Evolutionary conservation across 75 land plant genomes (phyloP), one percentile per base, ranked within the genome.

Genomic region (Sequoiadendron giganteum): DNA sequence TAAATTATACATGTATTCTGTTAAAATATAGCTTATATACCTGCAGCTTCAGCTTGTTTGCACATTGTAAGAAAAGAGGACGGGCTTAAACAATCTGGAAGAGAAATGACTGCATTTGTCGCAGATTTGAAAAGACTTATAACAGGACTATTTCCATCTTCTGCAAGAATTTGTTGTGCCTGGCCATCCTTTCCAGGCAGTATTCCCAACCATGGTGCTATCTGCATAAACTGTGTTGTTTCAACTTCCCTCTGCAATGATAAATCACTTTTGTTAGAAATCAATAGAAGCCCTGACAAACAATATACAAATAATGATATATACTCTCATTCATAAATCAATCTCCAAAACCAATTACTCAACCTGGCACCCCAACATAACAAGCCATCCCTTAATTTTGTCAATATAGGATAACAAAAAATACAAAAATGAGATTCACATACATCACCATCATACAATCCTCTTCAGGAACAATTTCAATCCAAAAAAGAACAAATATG

Each of bases 21-120:
- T 82, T 45, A n/a, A 82, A 82, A 47, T 65, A 47, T 40, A 47
- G n/a, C 52, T 47, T 45, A 47, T 85, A 34, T 86, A 97, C 99
- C 98, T 87, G 97, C 95, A 90, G 97, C 97, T 94, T 98, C 99
- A 84, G 99, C 99, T 90, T 98, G 99, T 86, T 96, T 97, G 88
- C 96, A 91, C 82, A 97, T 87, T 39, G 94, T 90, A 43, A 87
- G 39, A 86, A 97, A 97, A 30, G 95, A 93, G 3, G 92, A 87
- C 76, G 92, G 89, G 86, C 88, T 91, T 68, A 89, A 85, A 80
- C 92, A 93, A 13, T 86, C 75, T 61, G 93, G 94, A 78, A 87
- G 91, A 82, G 95, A 90, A 48, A 92, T 85, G 89, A 91, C 87
- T 42, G 93, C 94, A 92, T 90, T 76, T 36, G 95, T 90, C 34